Base-by-base conservation (phyloP, 768 basidiomycete genomes). In the Amanita rubescens region DNA sequence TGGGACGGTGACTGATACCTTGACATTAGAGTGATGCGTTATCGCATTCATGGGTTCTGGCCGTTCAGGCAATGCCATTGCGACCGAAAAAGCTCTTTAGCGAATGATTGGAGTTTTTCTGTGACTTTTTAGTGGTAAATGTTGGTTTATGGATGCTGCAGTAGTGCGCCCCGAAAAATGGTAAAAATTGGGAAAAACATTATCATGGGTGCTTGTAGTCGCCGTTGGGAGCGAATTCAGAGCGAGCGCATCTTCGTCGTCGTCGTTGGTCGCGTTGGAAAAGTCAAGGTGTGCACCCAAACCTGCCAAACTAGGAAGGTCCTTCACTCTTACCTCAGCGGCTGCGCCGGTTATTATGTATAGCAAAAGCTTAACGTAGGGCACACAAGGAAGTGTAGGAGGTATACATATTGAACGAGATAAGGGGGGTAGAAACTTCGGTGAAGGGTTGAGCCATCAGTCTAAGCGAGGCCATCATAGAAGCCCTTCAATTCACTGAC, bases 21-120 rank as follows among this genome's bases (percentile, higher is more conserved):
- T 87, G 65, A 91, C 79, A 69, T 90, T 92, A 24, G 87, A 72
- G 65, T 91, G 90, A 64, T 84, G 74, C 0, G 83, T 76, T n/a
- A 82, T 80, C 27, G 85, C 83, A 68, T 92, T 91, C 89, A 91
- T 91, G 11, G 86, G 85, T 69, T 79, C 77, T 32, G 51, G 51
- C 27, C 42, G 39, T 52, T 52, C 51, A 7, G 51, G 27, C 2
- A 52, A 35, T n/a, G 51, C 51, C 51, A 52, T 52, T 44, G 27
- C 19, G 39, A 35, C 9, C 25, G 25, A 39, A 38, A 11, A 3
- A 19, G 17, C 14, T 22, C 33, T 34, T 17, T 48, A 48, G 33
- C 20, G 12, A 49, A 9, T 25, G 32, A 20, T 19, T 6, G 14
- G 19, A 37, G 37, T 38, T 25, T 43, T 42, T 11, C 20, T 41